Percentiles rank a stretch among this genome's conserved stretches.
phyloP scores from a whole-genome alignment of 1,284 basidiomycete species.

The Chiua sp. region DNA sequence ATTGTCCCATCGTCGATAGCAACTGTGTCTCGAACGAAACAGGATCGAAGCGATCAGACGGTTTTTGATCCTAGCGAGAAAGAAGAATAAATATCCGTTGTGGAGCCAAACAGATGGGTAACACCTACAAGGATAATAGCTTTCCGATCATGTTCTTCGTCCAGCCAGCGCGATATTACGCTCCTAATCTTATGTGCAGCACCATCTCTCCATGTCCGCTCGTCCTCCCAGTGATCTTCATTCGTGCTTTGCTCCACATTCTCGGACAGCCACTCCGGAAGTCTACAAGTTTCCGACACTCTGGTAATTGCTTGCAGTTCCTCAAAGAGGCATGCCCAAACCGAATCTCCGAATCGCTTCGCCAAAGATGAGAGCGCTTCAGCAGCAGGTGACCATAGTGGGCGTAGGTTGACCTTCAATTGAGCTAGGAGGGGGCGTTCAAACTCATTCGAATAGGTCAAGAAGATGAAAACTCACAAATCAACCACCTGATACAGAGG shows the following conservation, averaged over 20 bases:
- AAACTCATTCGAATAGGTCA: background rate
- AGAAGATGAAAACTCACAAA: slow-evolving; percentile 46
- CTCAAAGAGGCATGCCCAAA: slow-evolving; percentile 76
- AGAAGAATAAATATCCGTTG: background rate
- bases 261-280: slow-evolving; percentile 25
- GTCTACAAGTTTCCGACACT: background rate
- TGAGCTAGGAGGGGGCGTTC: slow-evolving; percentile 59
- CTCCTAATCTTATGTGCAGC: slow-evolving; percentile 65
- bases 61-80: slow-evolving; percentile 55
- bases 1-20: slow-evolving; percentile 69
- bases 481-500: slow-evolving; percentile 66
- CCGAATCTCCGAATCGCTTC: slow-evolving; percentile 63
- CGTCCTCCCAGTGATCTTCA: slow-evolving; percentile 64
- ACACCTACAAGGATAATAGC: slow-evolving; percentile 43
- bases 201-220: slow-evolving; percentile 76
- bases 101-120: background rate
- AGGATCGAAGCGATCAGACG: slow-evolving; percentile 74
- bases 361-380: slow-evolving; percentile 67
- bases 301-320: slow-evolving; percentile 53
- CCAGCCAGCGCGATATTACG: slow-evolving; percentile 51
- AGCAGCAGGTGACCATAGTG: slow-evolving; percentile 86
- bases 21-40: slow-evolving; percentile 84
- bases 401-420: slow-evolving; percentile 90
- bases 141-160: slow-evolving; percentile 32
- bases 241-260: slow-evolving; percentile 29